Percentiles rank a stretch among this genome's conserved stretches.
phyloP scores from a whole-genome alignment of 1,139 yeast genomes.

The Lodderomyces jiufengensis region DNA sequence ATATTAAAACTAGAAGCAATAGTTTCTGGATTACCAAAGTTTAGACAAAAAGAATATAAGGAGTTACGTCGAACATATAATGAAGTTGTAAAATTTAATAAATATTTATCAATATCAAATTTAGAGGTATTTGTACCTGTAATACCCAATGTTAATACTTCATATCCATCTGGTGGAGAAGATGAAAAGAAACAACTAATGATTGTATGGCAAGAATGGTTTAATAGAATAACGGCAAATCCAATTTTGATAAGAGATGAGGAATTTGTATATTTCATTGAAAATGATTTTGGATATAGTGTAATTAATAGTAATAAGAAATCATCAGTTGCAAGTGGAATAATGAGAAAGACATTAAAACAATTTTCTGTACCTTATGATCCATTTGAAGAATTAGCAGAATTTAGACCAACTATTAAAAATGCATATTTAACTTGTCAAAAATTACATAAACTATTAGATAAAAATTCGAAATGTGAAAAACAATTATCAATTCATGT shows the following conservation, averaged over 20 bases:
- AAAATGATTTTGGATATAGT: slow-evolving; percentile 79
- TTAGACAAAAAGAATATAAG: slow-evolving; percentile 65
- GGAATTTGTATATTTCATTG: slow-evolving; percentile 83
- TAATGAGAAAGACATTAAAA: slow-evolving; percentile 82
- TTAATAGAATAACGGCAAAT: slow-evolving; percentile 66
- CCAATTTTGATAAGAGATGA: slow-evolving; percentile 83
- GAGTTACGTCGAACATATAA: slow-evolving; percentile 77
- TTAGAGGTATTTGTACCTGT: slow-evolving; percentile 94
- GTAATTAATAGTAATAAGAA: slow-evolving; percentile 58
- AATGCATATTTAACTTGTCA: slow-evolving; percentile 62
- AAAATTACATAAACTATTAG: slow-evolving; percentile 54
- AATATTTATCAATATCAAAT: slow-evolving; percentile 72
- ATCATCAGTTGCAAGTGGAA: slow-evolving; percentile 70
- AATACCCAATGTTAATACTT: slow-evolving; percentile 68
- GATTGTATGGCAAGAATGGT: slow-evolving; percentile 78
- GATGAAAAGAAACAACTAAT: slow-evolving; percentile 67
- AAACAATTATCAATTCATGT: slow-evolving; percentile 55
- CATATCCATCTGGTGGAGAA: slow-evolving; percentile 79
- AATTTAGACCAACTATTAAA: slow-evolving; percentile 82
- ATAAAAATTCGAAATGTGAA: slow-evolving; percentile 51
- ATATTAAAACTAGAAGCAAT: slow-evolving; percentile 41
- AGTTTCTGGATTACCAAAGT: slow-evolving; percentile 61
- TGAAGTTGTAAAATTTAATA: slow-evolving; percentile 75
- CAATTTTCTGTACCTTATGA: slow-evolving; percentile 92
- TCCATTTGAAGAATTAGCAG: slow-evolving; percentile 74